phyloP scores from a whole-genome alignment of 1,139 yeast genomes.

The Insectozyma bohioensis region DNA sequence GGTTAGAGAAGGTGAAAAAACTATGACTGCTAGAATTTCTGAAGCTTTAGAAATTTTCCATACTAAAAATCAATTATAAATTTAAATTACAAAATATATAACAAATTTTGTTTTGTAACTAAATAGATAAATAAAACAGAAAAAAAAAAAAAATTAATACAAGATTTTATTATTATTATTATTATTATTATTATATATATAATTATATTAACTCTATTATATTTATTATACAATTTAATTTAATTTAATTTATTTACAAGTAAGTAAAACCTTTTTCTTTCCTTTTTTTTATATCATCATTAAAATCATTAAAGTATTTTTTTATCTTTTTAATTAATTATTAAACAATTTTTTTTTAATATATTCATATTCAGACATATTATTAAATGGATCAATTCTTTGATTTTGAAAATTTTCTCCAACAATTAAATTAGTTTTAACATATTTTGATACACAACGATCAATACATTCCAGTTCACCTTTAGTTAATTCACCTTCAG shows the following conservation, averaged over 20 bases:
- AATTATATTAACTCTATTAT: too few species aligned
- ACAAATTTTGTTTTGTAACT: too few species aligned
- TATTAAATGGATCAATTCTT: conserved; percentile 29
- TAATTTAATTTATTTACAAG: too few species aligned
- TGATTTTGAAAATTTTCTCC: conserved; percentile 47
- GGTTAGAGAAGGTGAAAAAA: conserved; percentile 99
- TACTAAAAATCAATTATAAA: conserved; percentile 62
- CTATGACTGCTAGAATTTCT: conserved; percentile 84
- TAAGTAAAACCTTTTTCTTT: too few species aligned
- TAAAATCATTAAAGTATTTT: too few species aligned
- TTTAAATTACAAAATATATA: conserved; percentile 2
- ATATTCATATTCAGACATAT: conserved; percentile 41
- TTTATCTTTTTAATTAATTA: too few species aligned
- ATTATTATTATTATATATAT: too few species aligned
- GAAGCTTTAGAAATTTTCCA: conserved; percentile 88
- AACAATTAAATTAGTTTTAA: conserved; percentile 59
- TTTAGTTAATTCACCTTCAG: conserved; percentile 75
- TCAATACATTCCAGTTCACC: conserved; percentile 78
- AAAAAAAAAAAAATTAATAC: too few species aligned
- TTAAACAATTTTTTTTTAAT: conserved; percentile 1
- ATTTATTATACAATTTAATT: too few species aligned
- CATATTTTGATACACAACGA: conserved; percentile 75
- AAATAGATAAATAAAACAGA: background rate
- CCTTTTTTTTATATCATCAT: too few species aligned
- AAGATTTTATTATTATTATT: too few species aligned